Evolutionary conservation across 2,329 filamentous ascomycete genomes (phyloP).

Genomic region (Lachnellula arida): DNA sequence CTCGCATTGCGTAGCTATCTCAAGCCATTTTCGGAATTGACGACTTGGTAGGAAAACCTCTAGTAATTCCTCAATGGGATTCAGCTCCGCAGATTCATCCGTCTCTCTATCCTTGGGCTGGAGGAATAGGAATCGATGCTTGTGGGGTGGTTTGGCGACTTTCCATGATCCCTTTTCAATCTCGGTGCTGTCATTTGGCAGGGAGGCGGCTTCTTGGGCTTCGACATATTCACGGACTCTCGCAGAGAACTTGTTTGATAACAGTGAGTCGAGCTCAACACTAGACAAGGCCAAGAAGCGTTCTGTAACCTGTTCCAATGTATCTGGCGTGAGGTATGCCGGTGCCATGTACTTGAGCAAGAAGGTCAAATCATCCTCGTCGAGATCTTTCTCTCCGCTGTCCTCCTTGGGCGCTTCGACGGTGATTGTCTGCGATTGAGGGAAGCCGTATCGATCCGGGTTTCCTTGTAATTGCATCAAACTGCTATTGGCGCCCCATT

Average conservation of each 20-base stretch:
- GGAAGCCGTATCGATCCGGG: constrained; percentile 82
- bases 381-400: constrained; percentile 54
- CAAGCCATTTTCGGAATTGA: constrained; percentile 86
- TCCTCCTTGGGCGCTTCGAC: constrained; percentile 31
- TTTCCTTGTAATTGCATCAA: constrained; percentile 90
- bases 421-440: constrained; percentile 55
- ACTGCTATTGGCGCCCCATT: constrained; percentile 82
- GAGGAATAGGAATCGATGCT: constrained; percentile 86
- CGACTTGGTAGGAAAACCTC: constrained; percentile 78
- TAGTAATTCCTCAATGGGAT: constrained; percentile 71
- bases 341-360: constrained; percentile 86
- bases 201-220: constrained; percentile 50
- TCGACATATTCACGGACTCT: constrained; percentile 69
- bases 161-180: constrained; percentile 62
- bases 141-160: constrained; percentile 85
- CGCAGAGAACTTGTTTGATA: constrained; percentile 72
- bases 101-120: constrained; percentile 42
- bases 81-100: constrained; percentile 38
- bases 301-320: constrained; percentile 73
- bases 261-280: constrained; percentile 73
- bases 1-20: constrained; percentile 70
- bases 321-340: constrained; percentile 87
- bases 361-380: constrained; percentile 80
- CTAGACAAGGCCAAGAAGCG: constrained; percentile 80
- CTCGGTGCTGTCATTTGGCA: constrained; percentile 44